Base-by-base conservation (phyloP, 1,284 basidiomycete species). In the Thecaphora frezii region DNA sequence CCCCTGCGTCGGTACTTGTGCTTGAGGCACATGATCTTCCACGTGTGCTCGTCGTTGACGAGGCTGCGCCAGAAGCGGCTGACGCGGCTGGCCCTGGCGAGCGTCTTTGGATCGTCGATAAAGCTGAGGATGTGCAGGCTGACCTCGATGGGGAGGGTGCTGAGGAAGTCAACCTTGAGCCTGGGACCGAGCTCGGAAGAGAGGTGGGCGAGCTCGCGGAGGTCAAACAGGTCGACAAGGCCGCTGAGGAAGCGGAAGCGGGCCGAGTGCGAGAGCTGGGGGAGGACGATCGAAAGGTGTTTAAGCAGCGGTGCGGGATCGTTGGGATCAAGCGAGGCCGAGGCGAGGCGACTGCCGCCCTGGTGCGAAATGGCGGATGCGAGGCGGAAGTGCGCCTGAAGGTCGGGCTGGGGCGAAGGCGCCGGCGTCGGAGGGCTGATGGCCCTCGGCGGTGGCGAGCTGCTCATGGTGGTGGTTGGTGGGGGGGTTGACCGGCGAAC, bases 141-240 rank as follows among this genome's bases (percentile, higher is more conserved):
- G 30, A 98, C 83, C 79, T 98, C 94, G 18, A 86, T 82, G 0
- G 94, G 94, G 1, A 97, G 82, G 25, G 88, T 86, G 5, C 83
- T 81, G 23, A 97, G 82, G 76, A 94, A 93, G 78, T 97, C 93
- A 7, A 90, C 86, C 74, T 89, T 89, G 66, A 97, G 86, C 28
- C 89, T 84, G 0, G 91, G 90, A 0, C 87, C 83, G 76, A 97
- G 88, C 49, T 82, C 78, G 22, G 81, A 84, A 0, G 89, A 89
- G 52, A 96, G 83, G 75, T 88, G 89, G 16, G 89, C 83, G 14
- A 96, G 86, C 72, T 96, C 91, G 10, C 86, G 82, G 2, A 88
- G 84, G 1, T 85, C 84, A 68, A 73, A 71, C 28, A 69, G 59
- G n/a, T 68, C 63, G 19, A 74, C 51, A 10, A 78, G 56, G 26